Conservation (phyloP, 495 filamentous ascomycete species). For the Aspergillus incahuasiensis region DNA sequence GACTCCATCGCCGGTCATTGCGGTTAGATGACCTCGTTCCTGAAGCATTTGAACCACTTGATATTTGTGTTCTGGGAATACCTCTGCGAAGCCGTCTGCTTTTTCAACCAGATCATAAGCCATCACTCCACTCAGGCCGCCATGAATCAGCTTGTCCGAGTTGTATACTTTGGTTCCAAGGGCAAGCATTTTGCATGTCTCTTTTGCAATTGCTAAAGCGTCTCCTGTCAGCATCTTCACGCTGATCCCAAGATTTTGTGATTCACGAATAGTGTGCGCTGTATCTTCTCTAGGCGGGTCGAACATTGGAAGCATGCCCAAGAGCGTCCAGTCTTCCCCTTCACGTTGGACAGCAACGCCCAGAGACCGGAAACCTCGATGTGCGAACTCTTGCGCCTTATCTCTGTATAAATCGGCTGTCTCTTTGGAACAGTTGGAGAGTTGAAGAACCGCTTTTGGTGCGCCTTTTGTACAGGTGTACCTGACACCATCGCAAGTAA, state of each 20-base stretch:
- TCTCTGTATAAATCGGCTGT: slow-evolving; percentile 55
- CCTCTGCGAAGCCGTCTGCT: slow-evolving; percentile 74
- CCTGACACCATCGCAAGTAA: slow-evolving; percentile 54
- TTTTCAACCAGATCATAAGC: slow-evolving; percentile 68
- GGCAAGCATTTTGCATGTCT: slow-evolving; percentile 73
- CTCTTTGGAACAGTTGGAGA: slow-evolving; percentile 58
- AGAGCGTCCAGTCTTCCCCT: slow-evolving; percentile 57
- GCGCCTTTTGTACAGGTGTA: slow-evolving; percentile 70
- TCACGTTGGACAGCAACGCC: slow-evolving; percentile 65
- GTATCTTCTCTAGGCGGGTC: slow-evolving; percentile 72
- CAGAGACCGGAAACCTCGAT: slow-evolving; percentile 69
- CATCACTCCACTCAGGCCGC: slow-evolving; percentile 63
- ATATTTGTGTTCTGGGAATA: slow-evolving; percentile 98
- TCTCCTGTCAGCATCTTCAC: slow-evolving; percentile 77
- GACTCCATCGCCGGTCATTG: slow-evolving; percentile 98
- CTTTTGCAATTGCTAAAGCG: slow-evolving; percentile 70
- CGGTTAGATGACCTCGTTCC: slow-evolving; percentile 92
- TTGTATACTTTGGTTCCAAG: slow-evolving; percentile 74
- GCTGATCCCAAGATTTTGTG: slow-evolving; percentile 64
- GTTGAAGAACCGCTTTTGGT: slow-evolving; percentile 64
- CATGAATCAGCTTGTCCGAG: slow-evolving; percentile 65
- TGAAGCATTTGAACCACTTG: slow-evolving; percentile 96
- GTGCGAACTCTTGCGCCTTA: slow-evolving; percentile 68
- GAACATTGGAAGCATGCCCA: slow-evolving; percentile 72
- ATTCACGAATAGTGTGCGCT: slow-evolving; percentile 69